Evolutionary conservation across 2,329 filamentous ascomycete species (phyloP), one percentile per base, ranked within the genome.

Genomic region (Neofusicoccum laricinum): DNA sequence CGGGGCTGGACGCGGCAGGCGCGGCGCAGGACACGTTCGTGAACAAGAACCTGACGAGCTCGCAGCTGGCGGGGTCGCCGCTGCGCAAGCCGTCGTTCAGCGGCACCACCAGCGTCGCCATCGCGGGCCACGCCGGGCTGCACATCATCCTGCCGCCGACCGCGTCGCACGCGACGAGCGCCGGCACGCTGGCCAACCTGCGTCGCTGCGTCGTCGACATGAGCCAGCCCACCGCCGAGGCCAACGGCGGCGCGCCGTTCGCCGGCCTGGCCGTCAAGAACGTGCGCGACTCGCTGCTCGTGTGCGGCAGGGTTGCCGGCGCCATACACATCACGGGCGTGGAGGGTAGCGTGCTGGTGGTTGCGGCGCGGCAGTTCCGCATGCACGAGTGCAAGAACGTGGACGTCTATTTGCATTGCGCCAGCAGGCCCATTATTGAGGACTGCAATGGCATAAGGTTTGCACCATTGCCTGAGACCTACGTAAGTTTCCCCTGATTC

Each of bases 341-440:
- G 1, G 80, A 82, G 58, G 82, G 92, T 70, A 91, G 88, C 67
- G 85, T 92, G n/a, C 77, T 96, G 14, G 87, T 97, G 0, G 87
- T 97, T 2, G 84, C 86, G 6, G 46, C 68, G 7, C 85, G 90
- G n/a, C 95, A 99, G 76, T 92, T 97, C 71, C 86, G 95, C 21
- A 94, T 99, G 81, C 95, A 99, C 75, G 90, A 94, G 68, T 96
- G 92, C 72, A 82, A 80, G 49, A 85, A 93, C 66, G 90, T 96
- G 40, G 87, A 92, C 68, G 84, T 99, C 11, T 98, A 98, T 74
- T 81, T 99, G 65, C 85, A 89, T 68, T 93, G 91, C 73, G 82
- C 83, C 1, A 95, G 91, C 71, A 88, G 93, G 67, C 95, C 95
- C 0, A 97, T 99, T 70, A 96, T 99, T 68, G 95, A 99, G 77